Evolutionary conservation across 78 protist species (phyloP).

Genomic region (Planoprotostelium fungivorum): DNA sequence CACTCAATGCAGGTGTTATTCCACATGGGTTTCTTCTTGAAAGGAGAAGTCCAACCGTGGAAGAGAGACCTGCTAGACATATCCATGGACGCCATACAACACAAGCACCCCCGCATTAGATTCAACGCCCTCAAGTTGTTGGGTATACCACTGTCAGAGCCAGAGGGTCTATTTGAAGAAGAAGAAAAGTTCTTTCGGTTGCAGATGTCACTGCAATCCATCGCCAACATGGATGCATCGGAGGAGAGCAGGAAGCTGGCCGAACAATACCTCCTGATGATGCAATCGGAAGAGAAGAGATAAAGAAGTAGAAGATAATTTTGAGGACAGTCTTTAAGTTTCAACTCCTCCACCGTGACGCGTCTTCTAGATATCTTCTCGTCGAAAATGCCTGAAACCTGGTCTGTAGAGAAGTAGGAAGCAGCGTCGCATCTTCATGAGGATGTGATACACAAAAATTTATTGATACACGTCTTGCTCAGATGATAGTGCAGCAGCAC

Average conservation of each 20-base stretch:
- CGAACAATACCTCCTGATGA: background rate
- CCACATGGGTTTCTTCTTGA: background rate
- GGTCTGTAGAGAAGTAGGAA: too few relatives aligned
- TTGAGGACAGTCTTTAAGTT: background rate
- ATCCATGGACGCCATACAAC: background rate
- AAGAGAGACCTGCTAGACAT: background rate
- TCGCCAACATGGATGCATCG: background rate
- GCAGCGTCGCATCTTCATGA: too few relatives aligned
- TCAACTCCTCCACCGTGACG: too few relatives aligned
- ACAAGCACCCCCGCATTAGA: background rate
- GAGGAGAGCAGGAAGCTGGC: background rate
- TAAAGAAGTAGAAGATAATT: background rate
- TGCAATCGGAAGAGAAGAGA: background rate
- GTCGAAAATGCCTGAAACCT: too few relatives aligned
- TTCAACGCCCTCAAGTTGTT: background rate
- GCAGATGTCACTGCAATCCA: background rate
- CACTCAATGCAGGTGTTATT: background rate
- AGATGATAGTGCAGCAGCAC: too few relatives aligned
- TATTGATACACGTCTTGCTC: too few relatives aligned
- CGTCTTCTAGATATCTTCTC: too few relatives aligned
- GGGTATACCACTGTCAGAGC: background rate
- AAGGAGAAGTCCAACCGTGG: background rate
- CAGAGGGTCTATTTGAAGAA: background rate
- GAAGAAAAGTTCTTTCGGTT: background rate
- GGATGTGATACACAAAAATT: too few relatives aligned